Evolutionary conservation across 176 grass and related monocot species (phyloP).

Genomic region (Phragmites australis): DNA sequence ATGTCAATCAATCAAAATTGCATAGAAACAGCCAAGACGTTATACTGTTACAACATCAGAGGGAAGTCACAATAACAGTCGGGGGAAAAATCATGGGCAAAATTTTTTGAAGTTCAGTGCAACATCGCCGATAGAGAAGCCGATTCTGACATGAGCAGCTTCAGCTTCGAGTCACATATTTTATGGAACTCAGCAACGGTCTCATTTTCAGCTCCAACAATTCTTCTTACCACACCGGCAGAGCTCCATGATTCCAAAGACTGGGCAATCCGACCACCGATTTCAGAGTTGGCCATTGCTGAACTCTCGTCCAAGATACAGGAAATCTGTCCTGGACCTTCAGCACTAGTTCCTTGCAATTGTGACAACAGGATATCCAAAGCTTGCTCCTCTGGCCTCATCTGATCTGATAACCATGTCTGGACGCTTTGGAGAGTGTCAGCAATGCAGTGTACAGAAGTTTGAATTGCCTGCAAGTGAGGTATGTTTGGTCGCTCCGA

Average conservation of each 20-base stretch:
- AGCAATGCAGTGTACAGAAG: constrained; percentile 62
- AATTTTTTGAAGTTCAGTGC: constrained; percentile 31
- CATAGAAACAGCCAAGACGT: constrained; percentile 4
- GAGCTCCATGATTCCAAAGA: constrained; percentile 66
- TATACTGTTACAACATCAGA: constrained; percentile 41
- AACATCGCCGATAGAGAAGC: constrained; percentile 33
- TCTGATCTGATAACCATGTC: constrained; percentile 70
- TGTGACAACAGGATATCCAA: constrained; percentile 59
- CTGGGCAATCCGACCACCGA: constrained; percentile 59
- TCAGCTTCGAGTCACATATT: constrained; percentile 64
- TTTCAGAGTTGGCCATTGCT: constrained; percentile 38
- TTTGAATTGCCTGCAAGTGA: constrained; percentile 59
- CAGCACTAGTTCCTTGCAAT: constrained; percentile 51
- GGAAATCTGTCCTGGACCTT: constrained; percentile 53
- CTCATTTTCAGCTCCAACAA: constrained; percentile 51
- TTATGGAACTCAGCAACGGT: constrained; percentile 50
- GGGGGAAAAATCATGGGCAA: constrained; percentile 31
- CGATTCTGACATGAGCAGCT: constrained; percentile 46
- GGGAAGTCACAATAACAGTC: constrained; percentile 7
- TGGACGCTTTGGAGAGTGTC: constrained; percentile 45
- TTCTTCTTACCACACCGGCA: constrained; percentile 53
- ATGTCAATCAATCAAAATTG: constrained; percentile 39
- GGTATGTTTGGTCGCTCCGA: constrained; percentile 54
- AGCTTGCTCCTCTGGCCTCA: constrained; percentile 59
- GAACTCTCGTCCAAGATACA: constrained; percentile 57